Base-by-base conservation (phyloP, 164 flowering plant genomes). In the Umbilicus rupestris region DNA sequence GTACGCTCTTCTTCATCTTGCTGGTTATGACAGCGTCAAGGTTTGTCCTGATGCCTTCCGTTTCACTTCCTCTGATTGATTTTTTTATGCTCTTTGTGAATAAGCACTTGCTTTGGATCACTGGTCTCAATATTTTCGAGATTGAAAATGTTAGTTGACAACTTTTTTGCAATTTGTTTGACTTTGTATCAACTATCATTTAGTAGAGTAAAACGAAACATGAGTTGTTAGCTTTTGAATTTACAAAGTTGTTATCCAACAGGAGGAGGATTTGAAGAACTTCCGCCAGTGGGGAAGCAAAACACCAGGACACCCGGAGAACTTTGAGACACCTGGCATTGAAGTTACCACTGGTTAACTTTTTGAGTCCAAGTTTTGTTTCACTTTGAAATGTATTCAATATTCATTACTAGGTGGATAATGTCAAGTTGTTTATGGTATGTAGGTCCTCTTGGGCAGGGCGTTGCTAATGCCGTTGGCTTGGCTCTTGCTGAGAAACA, bases 261-360 rank as follows among this genome's bases (percentile, higher is more conserved):
- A 91, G 99, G 96, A 87, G 70, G 97, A 92, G 35, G 99, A 95
- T 72, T 82, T 92, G 87, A 92, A 88, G 77, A 39, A 69, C 26
- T 95, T 95, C 87, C 85, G 99, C 52, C 99, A 95, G 71, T 95
- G 99, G 99, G 97, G 82, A 77, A 95, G 99, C 88, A 87, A 19
- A 67, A 92, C 91, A 3, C 99, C 99, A 22, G 99, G 99, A 39
- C 99, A 95, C 68, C 99, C 99, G 0, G 99, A 95, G 82, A 89
- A 95, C 78, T 92, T 92, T 76, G 97, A 95, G 88, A 95, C 99
- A 5, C 89, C 94, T 60, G 99, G 99, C 28, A 76, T 92, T 70
- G 99, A 95, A 85, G 99, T 92, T n/a, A 95, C 99, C 37, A 95
- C 99, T 60, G 99, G 99, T 94, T 76, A 59, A 81, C 14, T 49